Evolutionary conservation across 225 moss, liverwort and hornwort species (phyloP), one percentile per base, ranked within the genome.

Genomic region (Climacium dendroides): DNA sequence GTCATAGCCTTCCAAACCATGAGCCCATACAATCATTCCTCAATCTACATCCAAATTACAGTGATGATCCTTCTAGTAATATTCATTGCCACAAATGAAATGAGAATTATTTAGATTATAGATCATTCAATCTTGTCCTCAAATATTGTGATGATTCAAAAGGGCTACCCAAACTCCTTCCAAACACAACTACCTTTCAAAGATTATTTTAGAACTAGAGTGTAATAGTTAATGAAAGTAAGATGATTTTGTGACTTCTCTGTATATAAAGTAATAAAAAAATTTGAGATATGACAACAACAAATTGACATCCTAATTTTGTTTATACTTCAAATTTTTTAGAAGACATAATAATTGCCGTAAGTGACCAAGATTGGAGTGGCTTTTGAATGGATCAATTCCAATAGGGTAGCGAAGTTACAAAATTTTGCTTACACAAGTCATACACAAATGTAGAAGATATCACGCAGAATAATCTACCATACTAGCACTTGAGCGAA

Each of bases 191-290:
- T n/a, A 16, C 41, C 29, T 77, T 35, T 7, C 9, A 25, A 9
- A 25, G 24, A 37, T 55, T 0, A 25, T 13, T 50, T 0, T 75
- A 22, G 1, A 75, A 9, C 0, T 14, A 1, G 22, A 52, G 8
- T 52, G 19, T 13, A 75, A 0, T 34, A 35, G 9, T 0, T 0
- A 22, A 52, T 23, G 32, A 75, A 52, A 35, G 23, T 22, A 75
- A 34, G 52, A 71, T 43, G 19, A 52, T 34, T 52, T 76, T 77
- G 9, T 25, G 15, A n/a, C 24, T 15, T n/a, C n/a, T 24, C 5
- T 0, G 0, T 10, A 54, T 11, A 15, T 24, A 10, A 35, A 32
- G 4, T 25, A 24, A 77, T 15, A 54, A 15, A 77, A n/a, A 35
- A 9, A 9, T 9, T 22, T 15, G 9, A 54, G 15, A 35, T 35